phyloP scores from a whole-genome alignment of 1,139 yeast genomes.

The Diutina pseudorugosa region DNA sequence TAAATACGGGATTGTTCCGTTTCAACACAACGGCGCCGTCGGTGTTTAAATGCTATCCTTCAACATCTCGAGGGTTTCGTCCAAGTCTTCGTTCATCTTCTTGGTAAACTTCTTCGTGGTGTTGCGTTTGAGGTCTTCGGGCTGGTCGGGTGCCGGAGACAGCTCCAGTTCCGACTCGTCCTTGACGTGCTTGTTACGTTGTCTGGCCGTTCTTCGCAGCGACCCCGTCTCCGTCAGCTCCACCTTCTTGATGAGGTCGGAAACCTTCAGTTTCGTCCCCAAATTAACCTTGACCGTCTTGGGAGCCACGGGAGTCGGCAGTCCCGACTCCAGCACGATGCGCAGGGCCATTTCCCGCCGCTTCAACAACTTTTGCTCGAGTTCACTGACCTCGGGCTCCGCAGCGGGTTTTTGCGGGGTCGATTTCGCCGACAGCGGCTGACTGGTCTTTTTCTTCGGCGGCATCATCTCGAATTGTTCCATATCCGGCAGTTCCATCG shows the following conservation, averaged over 20 bases:
- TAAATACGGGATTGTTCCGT: not conserved
- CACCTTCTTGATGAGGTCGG: conserved; percentile 1
- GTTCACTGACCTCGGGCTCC: not conserved
- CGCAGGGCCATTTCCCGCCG: conserved; percentile 1
- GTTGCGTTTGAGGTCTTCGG: not conserved
- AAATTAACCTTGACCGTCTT: conserved; percentile 1
- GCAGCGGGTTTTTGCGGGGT: not conserved
- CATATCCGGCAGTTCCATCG: not conserved
- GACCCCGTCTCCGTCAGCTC: not conserved
- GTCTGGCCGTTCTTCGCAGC: not conserved
- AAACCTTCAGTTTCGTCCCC: not conserved
- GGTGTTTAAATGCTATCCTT: not conserved
- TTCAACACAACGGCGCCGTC: no score
- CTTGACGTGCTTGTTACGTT: not conserved
- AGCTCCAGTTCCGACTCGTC: not conserved
- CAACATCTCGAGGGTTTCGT: conserved; percentile 2
- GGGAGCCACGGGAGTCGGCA: not conserved
- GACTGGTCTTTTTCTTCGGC: not conserved
- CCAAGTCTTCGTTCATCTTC: conserved; percentile 3
- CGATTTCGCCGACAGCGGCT: not conserved
- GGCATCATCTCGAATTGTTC: not conserved
- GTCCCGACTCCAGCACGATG: not conserved
- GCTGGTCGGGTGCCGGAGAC: not conserved
- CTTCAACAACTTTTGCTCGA: not conserved
- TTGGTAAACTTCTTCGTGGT: conserved; percentile 1